Evolutionary conservation across 2,329 filamentous ascomycete species (phyloP).

Genomic region (Fusarium sacchari): DNA sequence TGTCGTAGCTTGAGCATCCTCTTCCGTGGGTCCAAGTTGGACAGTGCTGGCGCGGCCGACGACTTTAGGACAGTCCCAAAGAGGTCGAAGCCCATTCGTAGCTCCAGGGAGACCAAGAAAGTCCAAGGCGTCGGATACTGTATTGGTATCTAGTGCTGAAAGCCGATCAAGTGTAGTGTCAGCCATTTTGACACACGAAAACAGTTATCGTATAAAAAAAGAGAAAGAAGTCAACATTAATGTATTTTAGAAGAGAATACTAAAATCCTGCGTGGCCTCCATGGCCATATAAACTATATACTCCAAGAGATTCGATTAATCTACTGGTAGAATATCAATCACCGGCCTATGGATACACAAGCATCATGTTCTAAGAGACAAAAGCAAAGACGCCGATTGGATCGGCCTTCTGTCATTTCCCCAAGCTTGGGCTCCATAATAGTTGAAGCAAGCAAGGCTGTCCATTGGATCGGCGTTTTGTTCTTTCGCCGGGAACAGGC

Average conservation of each 20-base stretch:
- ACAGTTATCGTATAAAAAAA: not conserved
- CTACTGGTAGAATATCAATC: not conserved
- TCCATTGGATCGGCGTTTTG: not conserved
- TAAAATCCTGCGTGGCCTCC: not conserved
- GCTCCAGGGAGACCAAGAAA: not conserved
- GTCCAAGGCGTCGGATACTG: not conserved
- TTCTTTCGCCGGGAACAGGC: not conserved
- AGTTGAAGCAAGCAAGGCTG: too few relatives aligned
- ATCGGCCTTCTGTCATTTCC: not conserved
- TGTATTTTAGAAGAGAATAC: not conserved
- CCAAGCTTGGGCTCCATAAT: too few relatives aligned
- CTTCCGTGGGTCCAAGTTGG: not conserved
- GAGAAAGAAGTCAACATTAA: not conserved
- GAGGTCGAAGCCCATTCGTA: not conserved
- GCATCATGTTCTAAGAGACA: not conserved
- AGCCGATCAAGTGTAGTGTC: not conserved
- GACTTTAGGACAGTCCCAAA: not conserved
- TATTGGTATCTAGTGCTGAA: not conserved
- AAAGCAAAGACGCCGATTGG: not conserved
- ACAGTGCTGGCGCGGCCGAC: not conserved
- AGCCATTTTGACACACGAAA: not conserved
- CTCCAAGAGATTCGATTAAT: not conserved
- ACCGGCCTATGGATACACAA: too few relatives aligned
- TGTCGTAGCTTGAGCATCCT: not conserved
- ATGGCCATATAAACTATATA: not conserved